Conservation (phyloP, 2,329 filamentous ascomycete genomes). For the Neofusicoccum umdonicola region DNA sequence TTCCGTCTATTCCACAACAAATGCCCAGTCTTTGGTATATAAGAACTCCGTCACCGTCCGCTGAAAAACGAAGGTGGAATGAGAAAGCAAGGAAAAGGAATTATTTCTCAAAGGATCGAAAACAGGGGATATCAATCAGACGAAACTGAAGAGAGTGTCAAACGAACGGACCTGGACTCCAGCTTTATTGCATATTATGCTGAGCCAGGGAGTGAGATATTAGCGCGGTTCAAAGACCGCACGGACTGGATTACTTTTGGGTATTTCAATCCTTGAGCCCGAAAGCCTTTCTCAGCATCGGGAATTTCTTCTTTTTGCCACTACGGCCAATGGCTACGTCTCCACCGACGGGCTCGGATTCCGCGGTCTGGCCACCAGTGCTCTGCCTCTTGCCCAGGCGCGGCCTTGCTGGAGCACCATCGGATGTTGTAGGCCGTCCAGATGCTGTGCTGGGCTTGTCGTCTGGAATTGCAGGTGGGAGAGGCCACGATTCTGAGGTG, state of each 20-base stretch:
- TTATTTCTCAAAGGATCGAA: neutral
- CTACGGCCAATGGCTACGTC: constrained; percentile 32
- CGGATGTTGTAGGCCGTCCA: constrained; percentile 31
- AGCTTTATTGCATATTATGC: neutral
- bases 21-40: constrained; percentile 12
- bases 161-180: constrained; percentile 1
- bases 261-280: constrained; percentile 51
- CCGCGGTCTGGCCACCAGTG: neutral
- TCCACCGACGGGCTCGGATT: neutral
- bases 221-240: neutral
- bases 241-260: neutral
- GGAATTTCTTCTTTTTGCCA: constrained; percentile 65
- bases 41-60: constrained; percentile 8
- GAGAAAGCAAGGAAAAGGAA: neutral
- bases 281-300: constrained; percentile 64
- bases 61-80: neutral
- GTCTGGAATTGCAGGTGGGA: constrained; percentile 32
- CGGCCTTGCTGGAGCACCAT: constrained; percentile 24
- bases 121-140: neutral
- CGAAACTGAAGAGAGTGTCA: neutral
- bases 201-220: neutral
- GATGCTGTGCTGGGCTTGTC: constrained; percentile 19
- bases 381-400: constrained; percentile 24
- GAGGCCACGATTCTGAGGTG: constrained; percentile 46
- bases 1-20: constrained; percentile 1